Conservation (phyloP, 495 filamentous ascomycete genomes). For the Penicillium robsamsonii region DNA sequence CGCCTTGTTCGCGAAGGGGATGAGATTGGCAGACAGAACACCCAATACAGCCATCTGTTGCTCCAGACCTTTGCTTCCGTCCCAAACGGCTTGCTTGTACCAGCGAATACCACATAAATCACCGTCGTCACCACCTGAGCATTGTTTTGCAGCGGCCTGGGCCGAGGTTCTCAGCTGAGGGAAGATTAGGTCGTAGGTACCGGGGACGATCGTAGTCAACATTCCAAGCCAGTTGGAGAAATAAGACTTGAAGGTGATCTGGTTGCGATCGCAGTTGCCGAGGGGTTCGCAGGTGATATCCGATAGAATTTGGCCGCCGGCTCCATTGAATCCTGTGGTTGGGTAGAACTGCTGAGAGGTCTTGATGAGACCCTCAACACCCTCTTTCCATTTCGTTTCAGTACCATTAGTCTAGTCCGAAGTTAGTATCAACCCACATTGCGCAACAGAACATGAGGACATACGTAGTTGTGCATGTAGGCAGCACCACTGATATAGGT, state of each 20-base stretch:
- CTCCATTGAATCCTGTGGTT: conserved; percentile 40
- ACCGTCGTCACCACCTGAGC: conserved; percentile 53
- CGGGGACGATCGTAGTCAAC: conserved; percentile 64
- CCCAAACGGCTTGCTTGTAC: conserved; percentile 43
- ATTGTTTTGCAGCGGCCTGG: conserved; percentile 58
- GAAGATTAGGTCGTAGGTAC: conserved; percentile 53
- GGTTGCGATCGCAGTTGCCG: conserved; percentile 66
- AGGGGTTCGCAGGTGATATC: conserved; percentile 70
- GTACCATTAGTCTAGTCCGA: conserved; percentile 39
- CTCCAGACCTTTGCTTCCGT: conserved; percentile 51
- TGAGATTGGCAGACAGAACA: conserved; percentile 53
- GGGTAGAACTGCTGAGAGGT: conserved; percentile 53
- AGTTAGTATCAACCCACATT: conserved; percentile 9
- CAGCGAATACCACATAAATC: conserved; percentile 51
- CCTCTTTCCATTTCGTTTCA: conserved; percentile 53
- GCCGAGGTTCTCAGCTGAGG: conserved; percentile 57
- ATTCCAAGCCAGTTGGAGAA: conserved; percentile 68
- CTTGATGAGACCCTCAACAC: conserved; percentile 54
- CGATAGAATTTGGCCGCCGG: conserved; percentile 53
- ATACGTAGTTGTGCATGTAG: conserved; percentile 72
- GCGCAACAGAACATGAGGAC: conserved; percentile 6
- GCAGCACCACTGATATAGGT: conserved; percentile 71
- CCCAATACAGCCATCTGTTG: conserved; percentile 61
- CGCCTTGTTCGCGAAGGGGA: conserved; percentile 40
- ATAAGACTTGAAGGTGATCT: conserved; percentile 74